Base-by-base conservation (phyloP, 2,329 filamentous ascomycete species). In the Trichophyton benhamiae region DNA sequence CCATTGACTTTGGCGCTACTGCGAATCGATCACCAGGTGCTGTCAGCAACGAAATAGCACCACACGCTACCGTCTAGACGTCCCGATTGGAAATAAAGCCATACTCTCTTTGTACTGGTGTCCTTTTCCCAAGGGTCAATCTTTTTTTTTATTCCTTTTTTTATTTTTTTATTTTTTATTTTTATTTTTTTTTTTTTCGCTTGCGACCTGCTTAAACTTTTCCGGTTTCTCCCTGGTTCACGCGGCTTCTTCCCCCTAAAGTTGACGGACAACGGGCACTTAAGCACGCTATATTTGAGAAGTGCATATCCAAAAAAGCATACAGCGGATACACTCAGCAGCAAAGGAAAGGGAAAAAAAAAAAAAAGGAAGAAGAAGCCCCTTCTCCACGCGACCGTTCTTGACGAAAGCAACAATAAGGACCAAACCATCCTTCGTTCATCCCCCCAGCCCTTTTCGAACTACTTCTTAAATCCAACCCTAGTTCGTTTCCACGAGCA, bases 241-340 rank as follows among this genome's bases (percentile, higher is more conserved):
- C 44, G 44, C 58, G 41, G 58, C 58, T 33, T 59, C 38, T 52
- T 59, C 30, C 41, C 36, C 58, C 58, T 49, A 52, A 44, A 52
- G 38, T 59, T 48, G 38, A 48, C 58, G 44, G 41, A 59, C 58
- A 42, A 27, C 38, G 41, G 55, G 41, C 55, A 58, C 55, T 42
- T 58, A 58, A 58, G 55, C 55, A 58, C 55, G 55, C 55, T 58
- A 58, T 58, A 27, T 58, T 58, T 44, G 55, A 58, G 41, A 58
- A 58, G 17, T 58, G 41, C 36, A 58, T 44, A 58, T 44, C 55
- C 55, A 58, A 58, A 38, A 33, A 58, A 38, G 33, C 33, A 38
- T 38, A 38, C 9, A 4, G 33, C 33, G 33, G 33, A 38, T 38
- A 38, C 33, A 38, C 8, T 38, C 55, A 58, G n/a, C 20, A 41